Evolutionary conservation across 2,329 filamentous ascomycete genomes (phyloP), one percentile per base, ranked within the genome.

Genomic region (Diaporthe eres): DNA sequence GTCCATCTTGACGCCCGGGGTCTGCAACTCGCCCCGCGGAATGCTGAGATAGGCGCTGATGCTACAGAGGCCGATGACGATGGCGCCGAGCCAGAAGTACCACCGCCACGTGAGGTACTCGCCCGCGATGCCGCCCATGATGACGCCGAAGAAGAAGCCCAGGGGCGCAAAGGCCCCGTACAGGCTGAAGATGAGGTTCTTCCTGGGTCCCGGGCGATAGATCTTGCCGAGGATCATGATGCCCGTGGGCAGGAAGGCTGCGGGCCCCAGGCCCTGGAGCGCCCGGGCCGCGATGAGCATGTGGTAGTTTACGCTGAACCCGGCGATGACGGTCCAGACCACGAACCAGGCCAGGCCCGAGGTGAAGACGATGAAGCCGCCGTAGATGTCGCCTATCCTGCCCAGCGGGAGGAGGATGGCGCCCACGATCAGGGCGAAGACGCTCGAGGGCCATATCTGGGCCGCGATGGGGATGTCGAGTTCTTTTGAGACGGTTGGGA

Each of bases 251-350:
- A 95, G 82, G 77, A 94, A 94, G 0, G 94, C 93, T 0, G 94
- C 93, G 1, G 93, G 89, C 0, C 93, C 94, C 13, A 96, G 84
- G 0, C 94, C 94, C 82, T 95, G 93, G 58, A 95, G 84, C 12
- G 94, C 94, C 71, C 94, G 92, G 81, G 92, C 94, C 73, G 93
- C 86, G 78, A 95, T 93, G 77, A 96, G 87, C 92, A 95, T 94
- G 70, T 91, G 82, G 76, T 92, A 89, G 83, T 90, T 92, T 72
- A 86, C 85, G 75, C 91, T 92, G 84, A 96, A 94, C 15, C 94
- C 94, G 22, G 89, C 90, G 72, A 95, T 85, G 72, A 96, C 83
- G 13, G 90, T 92, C 90, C 94, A 96, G 51, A 92, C 77, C 10
- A 90, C 82, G 70, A 95, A 89, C 94, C 94, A 94, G 55, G 85